These are phyloP conservation scores for Apiospora malaysiana DNA, from an alignment of 2,329 filamentous ascomycete genomes.

Conservation along the genomic window DNA sequence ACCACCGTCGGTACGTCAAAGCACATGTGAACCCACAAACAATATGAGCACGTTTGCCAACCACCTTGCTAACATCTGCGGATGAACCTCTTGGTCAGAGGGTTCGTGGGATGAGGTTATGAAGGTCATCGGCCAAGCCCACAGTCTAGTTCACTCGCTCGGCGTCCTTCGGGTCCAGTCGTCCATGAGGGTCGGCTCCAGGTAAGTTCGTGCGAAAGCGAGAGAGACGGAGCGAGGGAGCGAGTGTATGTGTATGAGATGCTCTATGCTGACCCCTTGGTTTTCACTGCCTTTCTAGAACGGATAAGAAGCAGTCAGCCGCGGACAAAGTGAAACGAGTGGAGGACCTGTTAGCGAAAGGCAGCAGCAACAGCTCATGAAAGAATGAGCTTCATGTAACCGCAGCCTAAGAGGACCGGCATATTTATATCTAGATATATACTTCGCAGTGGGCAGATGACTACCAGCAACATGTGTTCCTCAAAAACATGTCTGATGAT, in stretches of 20 bases:
- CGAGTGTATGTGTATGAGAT: neutral
- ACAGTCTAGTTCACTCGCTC: constrained; percentile 75
- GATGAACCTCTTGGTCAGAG: constrained; percentile 57
- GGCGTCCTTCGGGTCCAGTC: constrained; percentile 86
- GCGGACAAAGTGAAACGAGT: constrained; percentile 78
- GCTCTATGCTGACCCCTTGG: neutral
- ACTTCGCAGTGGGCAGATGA: neutral
- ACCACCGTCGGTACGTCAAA: constrained; percentile 82
- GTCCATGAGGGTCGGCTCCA: constrained; percentile 83
- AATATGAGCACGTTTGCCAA: neutral
- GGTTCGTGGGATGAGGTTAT: constrained; percentile 91
- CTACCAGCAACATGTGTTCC: neutral
- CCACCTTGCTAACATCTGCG: neutral
- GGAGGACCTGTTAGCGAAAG: constrained; percentile 53
- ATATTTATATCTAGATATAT: no score
- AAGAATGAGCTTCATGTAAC: neutral
- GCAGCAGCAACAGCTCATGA: constrained; percentile 20
- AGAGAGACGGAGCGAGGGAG: neutral
- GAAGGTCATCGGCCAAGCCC: constrained; percentile 83
- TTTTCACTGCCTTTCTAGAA: constrained; percentile 52
- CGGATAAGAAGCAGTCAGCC: constrained; percentile 83
- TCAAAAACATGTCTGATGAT: neutral
- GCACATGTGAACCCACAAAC: no score
- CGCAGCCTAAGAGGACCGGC: neutral
- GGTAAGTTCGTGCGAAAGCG: constrained; percentile 52